Percentiles rank a stretch among this genome's conserved stretches.
These are phyloP conservation scores for Earliella scabrosa DNA, from an alignment of 1,284 basidiomycete species.

Conservation along the genomic window DNA sequence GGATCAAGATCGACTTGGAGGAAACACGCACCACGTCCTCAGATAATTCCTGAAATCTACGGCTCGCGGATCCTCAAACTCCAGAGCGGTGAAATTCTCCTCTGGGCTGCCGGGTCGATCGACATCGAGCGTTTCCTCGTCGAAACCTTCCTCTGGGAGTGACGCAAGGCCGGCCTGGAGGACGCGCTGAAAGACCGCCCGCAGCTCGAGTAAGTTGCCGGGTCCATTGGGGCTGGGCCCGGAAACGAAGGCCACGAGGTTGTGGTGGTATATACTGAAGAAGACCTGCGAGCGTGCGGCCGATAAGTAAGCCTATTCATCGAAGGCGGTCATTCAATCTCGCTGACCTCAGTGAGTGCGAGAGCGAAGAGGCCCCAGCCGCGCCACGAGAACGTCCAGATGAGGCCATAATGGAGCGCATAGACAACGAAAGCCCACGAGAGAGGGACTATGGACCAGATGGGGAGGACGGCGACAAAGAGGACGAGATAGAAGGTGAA, in stretches of 20 bases:
- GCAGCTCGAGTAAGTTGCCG: conserved; percentile 57
- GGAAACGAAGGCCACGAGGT: conserved; percentile 59
- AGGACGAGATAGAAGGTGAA: conserved; percentile 64
- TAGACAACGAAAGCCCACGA: conserved; percentile 73
- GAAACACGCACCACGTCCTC: conserved; percentile 54
- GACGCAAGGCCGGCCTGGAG: conserved; percentile 67
- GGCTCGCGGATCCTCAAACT: conserved; percentile 70
- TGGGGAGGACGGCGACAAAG: conserved; percentile 60
- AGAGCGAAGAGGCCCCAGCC: conserved; percentile 47
- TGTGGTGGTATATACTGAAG: conserved; percentile 76
- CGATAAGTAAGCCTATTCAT: conserved; percentile 1
- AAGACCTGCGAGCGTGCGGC: conserved; percentile 53
- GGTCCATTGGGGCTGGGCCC: conserved; percentile 50
- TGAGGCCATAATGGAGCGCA: conserved; percentile 49
- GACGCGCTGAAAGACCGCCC: conserved; percentile 59
- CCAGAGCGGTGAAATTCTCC: conserved; percentile 60
- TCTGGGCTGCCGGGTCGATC: conserved; percentile 64
- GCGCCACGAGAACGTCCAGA: conserved; percentile 46
- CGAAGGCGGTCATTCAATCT: conserved; percentile 21
- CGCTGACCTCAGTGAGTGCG: conserved; percentile 68
- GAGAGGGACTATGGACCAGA: conserved; percentile 73
- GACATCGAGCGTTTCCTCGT: conserved; percentile 56
- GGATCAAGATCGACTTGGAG: background rate
- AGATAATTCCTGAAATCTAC: conserved; percentile 76
- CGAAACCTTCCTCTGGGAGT: conserved; percentile 53